Evolutionary conservation across 306 rosid genomes (phyloP).

Genomic region (Morella rubra): DNA sequence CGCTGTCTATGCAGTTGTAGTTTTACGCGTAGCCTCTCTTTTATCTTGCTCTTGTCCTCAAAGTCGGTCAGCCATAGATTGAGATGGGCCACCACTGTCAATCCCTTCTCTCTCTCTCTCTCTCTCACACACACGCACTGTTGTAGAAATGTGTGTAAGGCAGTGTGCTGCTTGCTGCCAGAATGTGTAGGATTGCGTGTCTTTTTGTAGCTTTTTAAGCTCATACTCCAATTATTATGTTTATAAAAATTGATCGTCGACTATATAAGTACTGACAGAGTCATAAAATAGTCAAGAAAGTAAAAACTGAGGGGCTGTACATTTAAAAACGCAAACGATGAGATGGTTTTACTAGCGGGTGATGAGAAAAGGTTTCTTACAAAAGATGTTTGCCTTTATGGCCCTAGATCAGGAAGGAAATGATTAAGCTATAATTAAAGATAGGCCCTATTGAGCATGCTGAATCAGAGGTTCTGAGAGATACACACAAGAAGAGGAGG

Average conservation of each 20-base stretch:
- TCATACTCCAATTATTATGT: conserved; percentile 54
- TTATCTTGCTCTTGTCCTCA: conserved; percentile 49
- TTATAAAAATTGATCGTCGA: not conserved
- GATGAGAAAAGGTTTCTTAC: conserved; percentile 22
- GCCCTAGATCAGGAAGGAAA: conserved; percentile 38
- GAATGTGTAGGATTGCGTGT: conserved; percentile 41
- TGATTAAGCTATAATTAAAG: conserved; percentile 75
- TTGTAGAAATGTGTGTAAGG: conserved; percentile 47
- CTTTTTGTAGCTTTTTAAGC: conserved; percentile 33
- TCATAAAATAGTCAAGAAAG: not conserved
- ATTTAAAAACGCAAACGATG: no score
- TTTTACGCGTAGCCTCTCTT: conserved; percentile 42
- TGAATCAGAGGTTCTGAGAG: conserved; percentile 19
- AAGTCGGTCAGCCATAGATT: conserved; percentile 68
- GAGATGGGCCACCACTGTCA: conserved; percentile 60
- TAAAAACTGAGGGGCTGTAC: conserved; percentile 10
- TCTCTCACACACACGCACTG: conserved; percentile 41
- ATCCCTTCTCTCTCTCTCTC: conserved; percentile 20
- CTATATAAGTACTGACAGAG: not conserved
- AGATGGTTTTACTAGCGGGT: conserved; percentile 10
- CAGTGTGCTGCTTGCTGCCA: conserved; percentile 30
- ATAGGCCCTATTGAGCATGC: conserved; percentile 31
- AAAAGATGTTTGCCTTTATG: conserved; percentile 63
- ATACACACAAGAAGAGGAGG: conserved; percentile 25
- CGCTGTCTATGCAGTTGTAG: conserved; percentile 26